Evolutionary conservation across 2,329 filamentous ascomycete genomes (phyloP).

Genomic region (Triangularia verruculosa): DNA sequence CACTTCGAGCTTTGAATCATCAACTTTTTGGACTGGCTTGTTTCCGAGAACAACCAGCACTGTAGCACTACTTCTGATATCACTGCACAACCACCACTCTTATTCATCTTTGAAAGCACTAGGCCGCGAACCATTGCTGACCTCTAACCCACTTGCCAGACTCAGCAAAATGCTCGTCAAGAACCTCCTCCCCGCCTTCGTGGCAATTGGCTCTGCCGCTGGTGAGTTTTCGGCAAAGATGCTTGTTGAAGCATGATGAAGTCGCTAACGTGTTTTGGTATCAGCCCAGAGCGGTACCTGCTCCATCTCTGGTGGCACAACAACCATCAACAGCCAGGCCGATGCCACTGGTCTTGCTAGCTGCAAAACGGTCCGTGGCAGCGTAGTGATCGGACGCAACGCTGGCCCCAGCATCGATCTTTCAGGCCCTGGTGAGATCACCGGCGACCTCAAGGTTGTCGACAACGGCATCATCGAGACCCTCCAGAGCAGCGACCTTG

Average conservation of each 20-base stretch:
- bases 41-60: slow-evolving; percentile 9
- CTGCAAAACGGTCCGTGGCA: slow-evolving; percentile 69
- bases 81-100: slow-evolving; percentile 11
- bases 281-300: slow-evolving; percentile 34
- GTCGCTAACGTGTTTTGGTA: slow-evolving; percentile 13
- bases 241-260: neutral
- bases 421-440: slow-evolving; percentile 55
- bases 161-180: slow-evolving; percentile 44
- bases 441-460: slow-evolving; percentile 54
- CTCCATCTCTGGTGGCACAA: slow-evolving; percentile 31
- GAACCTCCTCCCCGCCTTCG: slow-evolving; percentile 41
- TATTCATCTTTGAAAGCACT: slow-evolving; percentile 4
- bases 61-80: slow-evolving; percentile 23
- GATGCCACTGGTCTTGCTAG: slow-evolving; percentile 56
- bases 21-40: slow-evolving; percentile 24
- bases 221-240: slow-evolving; percentile 33
- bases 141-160: slow-evolving; percentile 24
- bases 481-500: slow-evolving; percentile 60
- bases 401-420: slow-evolving; percentile 60
- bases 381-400: slow-evolving; percentile 59
- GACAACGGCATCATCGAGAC: slow-evolving; percentile 62
- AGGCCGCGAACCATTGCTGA: slow-evolving; percentile 7
- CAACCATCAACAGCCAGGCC: slow-evolving; percentile 61
- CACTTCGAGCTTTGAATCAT: slow-evolving; percentile 12
- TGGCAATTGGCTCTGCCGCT: slow-evolving; percentile 38